Evolutionary conservation across 2,329 filamentous ascomycete species (phyloP).

Genomic region (Sclerotinia nivalis): DNA sequence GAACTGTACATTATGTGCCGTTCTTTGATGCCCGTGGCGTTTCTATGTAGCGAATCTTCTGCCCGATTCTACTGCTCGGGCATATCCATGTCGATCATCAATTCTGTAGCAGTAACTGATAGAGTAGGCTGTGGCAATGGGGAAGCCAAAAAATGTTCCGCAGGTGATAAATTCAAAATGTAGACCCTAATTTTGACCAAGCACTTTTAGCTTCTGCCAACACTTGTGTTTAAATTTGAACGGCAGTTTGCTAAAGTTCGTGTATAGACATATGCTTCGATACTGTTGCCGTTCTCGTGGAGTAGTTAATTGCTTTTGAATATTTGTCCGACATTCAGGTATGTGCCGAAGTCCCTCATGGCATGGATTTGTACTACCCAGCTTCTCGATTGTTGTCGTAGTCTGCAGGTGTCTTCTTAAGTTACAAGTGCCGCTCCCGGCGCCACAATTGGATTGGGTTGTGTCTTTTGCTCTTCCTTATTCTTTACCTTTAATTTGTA

Average conservation of each 20-base stretch:
- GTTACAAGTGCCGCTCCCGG: background rate
- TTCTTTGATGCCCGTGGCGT: background rate
- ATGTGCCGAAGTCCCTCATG: background rate
- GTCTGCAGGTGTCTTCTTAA: background rate
- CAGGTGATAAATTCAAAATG: background rate
- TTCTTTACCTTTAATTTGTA: background rate
- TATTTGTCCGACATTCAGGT: background rate
- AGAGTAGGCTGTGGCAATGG: background rate
- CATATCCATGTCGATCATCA: too few species aligned
- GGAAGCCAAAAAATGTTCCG: background rate
- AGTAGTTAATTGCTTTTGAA: background rate
- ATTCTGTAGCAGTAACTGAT: too few species aligned
- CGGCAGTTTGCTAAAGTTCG: too few species aligned
- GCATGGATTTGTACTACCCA: too few species aligned
- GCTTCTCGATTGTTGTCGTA: background rate
- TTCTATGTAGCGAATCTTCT: background rate
- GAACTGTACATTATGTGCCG: background rate
- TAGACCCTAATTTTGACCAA: background rate
- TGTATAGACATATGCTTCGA: background rate
- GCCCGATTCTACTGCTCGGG: accelerated
- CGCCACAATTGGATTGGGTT: too few species aligned
- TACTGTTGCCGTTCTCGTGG: background rate
- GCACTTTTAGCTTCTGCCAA: background rate
- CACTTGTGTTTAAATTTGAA: background rate
- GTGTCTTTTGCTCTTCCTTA: background rate